Base-by-base conservation (phyloP, 2,329 filamentous ascomycete genomes). In the Epichloe uncinata region DNA sequence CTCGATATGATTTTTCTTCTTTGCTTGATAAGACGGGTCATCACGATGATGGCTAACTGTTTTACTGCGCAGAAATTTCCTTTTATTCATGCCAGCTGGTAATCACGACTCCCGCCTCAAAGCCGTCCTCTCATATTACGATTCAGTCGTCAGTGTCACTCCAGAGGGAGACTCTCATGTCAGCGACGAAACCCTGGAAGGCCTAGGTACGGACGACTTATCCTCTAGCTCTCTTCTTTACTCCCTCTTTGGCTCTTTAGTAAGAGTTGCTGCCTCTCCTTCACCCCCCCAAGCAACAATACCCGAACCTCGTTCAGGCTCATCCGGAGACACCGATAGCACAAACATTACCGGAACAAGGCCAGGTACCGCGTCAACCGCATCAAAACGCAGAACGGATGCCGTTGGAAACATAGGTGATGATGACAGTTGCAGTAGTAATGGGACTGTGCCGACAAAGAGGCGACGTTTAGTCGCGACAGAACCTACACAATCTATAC, bases 131-230 rank as follows among this genome's bases (percentile, higher is more conserved):
- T 90, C 87, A 47, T 97, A 94, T 69, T 98, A 95, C 68, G 84
- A 86, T 52, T 85, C 88, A 45, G 87, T 91, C 58, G 82, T 94
- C 63, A 89, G 86, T 67, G 75, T 98, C 64, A 95, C 87, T 61
- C 76, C 88, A 53, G 93, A 98, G 75, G 75, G 93, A 66, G 93
- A 97, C 72, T 93, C 93, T 58, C 77, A 87, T 61, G 83, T 97
- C 61, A 87, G 84, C 72, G 90, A 95, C 71, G 88, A 95, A 66
- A 85, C 84, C 64, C 79, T 95, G 63, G 81, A 95, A 76, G 87
- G 90, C 71, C 75, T 95, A 90, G 91, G 91, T 95, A 96, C 77
- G 80, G 76, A 75, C 66, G 72, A 70, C 68, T 82, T 53, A 54
- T 63, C 63, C 57, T 61, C 62, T 56, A 53, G 50, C 54, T 61